Percentiles rank a stretch among this genome's conserved stretches.
These are phyloP conservation scores for Neurospora discreta DNA, from an alignment of 495 filamentous ascomycete genomes.

Conservation along the genomic window DNA sequence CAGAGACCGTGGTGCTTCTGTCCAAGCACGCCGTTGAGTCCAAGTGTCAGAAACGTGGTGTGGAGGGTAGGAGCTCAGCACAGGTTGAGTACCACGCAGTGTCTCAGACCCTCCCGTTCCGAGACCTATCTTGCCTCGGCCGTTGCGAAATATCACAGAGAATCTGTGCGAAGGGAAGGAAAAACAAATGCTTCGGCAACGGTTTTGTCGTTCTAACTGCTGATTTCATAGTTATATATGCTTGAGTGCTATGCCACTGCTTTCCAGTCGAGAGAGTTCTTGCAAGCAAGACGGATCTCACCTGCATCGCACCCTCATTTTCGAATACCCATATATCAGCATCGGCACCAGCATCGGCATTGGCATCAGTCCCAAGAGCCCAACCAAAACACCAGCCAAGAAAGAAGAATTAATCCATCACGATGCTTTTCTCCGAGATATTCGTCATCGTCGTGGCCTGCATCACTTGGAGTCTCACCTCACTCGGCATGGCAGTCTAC, in stretches of 20 bases:
- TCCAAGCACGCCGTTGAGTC: not conserved
- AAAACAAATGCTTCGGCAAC: not conserved
- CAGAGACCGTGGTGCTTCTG: not conserved
- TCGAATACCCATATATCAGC: not conserved
- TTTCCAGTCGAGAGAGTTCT: not conserved
- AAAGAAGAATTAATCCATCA: not conserved
- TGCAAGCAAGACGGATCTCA: not conserved
- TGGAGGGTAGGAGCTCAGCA: not conserved
- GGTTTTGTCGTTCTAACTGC: not conserved
- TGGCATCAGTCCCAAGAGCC: not conserved
- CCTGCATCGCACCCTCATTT: not conserved
- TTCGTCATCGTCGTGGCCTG: slow-evolving; percentile 1
- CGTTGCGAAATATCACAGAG: not conserved
- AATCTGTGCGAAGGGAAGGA: not conserved
- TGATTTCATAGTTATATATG: not conserved
- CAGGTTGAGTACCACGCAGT: not conserved
- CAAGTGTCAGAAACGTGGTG: not conserved
- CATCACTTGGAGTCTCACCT: slow-evolving; percentile 2
- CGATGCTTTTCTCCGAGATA: not conserved
- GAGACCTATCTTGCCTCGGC: not conserved
- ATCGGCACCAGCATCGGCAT: not conserved
- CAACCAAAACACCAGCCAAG: not conserved
- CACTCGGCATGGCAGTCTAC: slow-evolving; percentile 6
- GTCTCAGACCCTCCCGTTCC: not conserved
- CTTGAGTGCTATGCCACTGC: not conserved